Base-by-base conservation (phyloP, 2,329 filamentous ascomycete species). In the Lomentospora prolificans region DNA sequence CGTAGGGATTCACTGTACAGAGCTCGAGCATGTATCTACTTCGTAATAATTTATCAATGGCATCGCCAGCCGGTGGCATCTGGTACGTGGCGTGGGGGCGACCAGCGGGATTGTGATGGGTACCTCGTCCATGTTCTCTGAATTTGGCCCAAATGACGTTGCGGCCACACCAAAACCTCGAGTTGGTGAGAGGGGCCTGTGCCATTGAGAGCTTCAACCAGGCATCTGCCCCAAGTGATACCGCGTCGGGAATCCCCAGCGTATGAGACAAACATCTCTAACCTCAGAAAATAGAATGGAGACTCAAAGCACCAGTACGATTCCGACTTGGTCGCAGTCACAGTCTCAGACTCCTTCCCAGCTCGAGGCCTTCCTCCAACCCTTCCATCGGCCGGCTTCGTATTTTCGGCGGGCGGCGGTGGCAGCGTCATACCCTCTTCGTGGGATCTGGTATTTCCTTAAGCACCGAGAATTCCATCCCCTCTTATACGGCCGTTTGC, bases 371-470 rank as follows among this genome's bases (percentile, higher is more conserved):
- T 14, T 56, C 24, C 50, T 56, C 6, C 33, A 27, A 8, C 55
- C 55, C 7, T n/a, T 56, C 36, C 55, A 56, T 25, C 25, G 55
- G 19, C 55, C 55, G n/a, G 24, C 22, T 9, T 46, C 55, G 6
- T 24, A 46, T 22, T 14, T 56, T 12, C 39, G 36, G 22, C 33
- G 36, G 24, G 48, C 48, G n/a, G 62, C 70, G 57, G 59, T 69
- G 44, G 76, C 79, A 1, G 77, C 73, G 2, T 76, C 75, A 3
- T 85, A 81, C 60, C 82, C 82, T 17, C 65, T 84, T 53, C 74
- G 85, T 70, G 92, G 94, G 60, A 84, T 96, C 64, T 84, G 82
- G 73, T 96, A 92, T 72, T 96, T 95, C 69, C 61, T 82, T 53
- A 76, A 79, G 30, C 87, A 91, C 66, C 84, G 82, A 22, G 90